Conservation (phyloP, 768 basidiomycete genomes). For the Agaricus sinodeliciosus region DNA sequence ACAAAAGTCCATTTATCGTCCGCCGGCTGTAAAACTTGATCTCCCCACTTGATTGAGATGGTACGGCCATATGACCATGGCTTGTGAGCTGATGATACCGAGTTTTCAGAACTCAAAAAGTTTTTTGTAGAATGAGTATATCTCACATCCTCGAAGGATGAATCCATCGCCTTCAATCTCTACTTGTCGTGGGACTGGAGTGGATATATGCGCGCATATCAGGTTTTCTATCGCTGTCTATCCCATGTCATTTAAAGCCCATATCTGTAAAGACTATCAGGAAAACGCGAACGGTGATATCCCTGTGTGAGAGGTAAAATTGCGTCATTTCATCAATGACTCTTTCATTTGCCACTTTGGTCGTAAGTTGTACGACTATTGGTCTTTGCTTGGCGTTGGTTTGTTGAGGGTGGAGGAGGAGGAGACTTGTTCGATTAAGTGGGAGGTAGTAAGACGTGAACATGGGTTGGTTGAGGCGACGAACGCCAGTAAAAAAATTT, state of each 20-base stretch:
- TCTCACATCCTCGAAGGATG: slow-evolving; percentile 23
- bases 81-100: slow-evolving; percentile 17
- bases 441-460: slow-evolving; percentile 22
- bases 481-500: too few relatives aligned
- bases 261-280: neutral
- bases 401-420: slow-evolving; percentile 22
- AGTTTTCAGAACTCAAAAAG: neutral
- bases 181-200: slow-evolving; percentile 21
- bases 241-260: neutral
- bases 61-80: slow-evolving; percentile 25
- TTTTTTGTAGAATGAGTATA: neutral
- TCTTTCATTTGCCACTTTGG: slow-evolving; percentile 19
- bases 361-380: slow-evolving; percentile 25
- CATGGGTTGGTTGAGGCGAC: neutral
- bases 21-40: slow-evolving; percentile 15
- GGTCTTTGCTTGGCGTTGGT: neutral
- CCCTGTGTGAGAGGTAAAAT: slow-evolving; percentile 25
- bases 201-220: slow-evolving; percentile 23
- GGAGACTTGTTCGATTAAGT: slow-evolving; percentile 24
- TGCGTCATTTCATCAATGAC: slow-evolving; percentile 18
- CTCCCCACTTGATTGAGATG: slow-evolving; percentile 25
- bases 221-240: slow-evolving; percentile 30
- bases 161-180: slow-evolving; percentile 25
- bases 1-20: slow-evolving; percentile 29
- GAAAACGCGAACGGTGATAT: slow-evolving; percentile 26